Conservation (phyloP, 768 basidiomycete species). For the Pleurotus sapidus region DNA sequence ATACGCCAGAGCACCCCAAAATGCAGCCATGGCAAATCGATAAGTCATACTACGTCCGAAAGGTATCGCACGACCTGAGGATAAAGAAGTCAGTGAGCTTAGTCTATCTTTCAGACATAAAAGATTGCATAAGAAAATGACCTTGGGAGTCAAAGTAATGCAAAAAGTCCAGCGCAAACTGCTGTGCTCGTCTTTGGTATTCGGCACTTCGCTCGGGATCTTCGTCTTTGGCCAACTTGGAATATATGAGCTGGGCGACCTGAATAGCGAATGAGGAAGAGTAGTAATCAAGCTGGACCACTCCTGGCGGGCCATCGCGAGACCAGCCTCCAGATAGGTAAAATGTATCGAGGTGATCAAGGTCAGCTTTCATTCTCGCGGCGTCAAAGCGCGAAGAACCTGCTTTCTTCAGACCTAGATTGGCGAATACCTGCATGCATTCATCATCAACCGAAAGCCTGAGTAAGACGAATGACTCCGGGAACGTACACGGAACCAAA, state of each 20-base stretch:
- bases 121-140: constrained; percentile 19
- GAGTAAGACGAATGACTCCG: neutral
- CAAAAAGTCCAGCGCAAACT: constrained; percentile 68
- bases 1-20: constrained; percentile 74
- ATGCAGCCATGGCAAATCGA: constrained; percentile 79
- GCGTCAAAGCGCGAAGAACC: constrained; percentile 56
- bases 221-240: constrained; percentile 57
- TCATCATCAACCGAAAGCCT: neutral
- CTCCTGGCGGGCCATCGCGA: constrained; percentile 73
- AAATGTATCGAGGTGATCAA: constrained; percentile 77
- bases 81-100: neutral
- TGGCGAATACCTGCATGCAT: constrained; percentile 60
- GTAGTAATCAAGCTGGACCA: constrained; percentile 78
- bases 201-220: constrained; percentile 65
- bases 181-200: constrained; percentile 58
- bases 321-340: constrained; percentile 78
- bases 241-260: constrained; percentile 69
- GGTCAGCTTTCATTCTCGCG: constrained; percentile 65
- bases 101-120: neutral
- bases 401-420: constrained; percentile 64
- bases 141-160: constrained; percentile 77
- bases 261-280: constrained; percentile 80
- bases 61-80: constrained; percentile 64
- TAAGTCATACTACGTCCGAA: constrained; percentile 78
- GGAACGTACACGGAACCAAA: constrained; percentile 65